Conservation (phyloP, 139 green algal genomes). For the Marvania coccoides region DNA sequence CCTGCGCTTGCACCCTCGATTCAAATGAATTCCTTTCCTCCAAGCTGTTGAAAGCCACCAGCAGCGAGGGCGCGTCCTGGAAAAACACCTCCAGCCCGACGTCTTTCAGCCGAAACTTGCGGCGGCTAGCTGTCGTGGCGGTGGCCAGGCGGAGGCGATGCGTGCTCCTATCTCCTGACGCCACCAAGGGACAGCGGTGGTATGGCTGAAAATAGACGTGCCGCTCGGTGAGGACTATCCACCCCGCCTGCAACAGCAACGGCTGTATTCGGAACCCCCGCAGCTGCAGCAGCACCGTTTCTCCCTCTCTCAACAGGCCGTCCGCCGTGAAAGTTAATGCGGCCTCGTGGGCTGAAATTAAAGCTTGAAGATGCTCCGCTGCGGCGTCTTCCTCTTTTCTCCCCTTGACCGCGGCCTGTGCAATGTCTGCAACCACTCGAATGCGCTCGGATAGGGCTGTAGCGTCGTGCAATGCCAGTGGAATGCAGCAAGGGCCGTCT, state of each 20-base stretch:
- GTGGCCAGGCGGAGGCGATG: no score
- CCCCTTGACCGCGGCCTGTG: not conserved
- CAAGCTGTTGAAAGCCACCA: constrained; percentile 27
- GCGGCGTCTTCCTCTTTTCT: not conserved
- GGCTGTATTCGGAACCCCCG: constrained; percentile 32
- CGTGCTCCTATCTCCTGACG: no score
- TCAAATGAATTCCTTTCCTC: constrained; percentile 16
- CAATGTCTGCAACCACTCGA: no score
- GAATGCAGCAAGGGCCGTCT: no score
- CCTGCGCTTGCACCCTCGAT: constrained; percentile 21
- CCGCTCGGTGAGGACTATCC: constrained; percentile 54
- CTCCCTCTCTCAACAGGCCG: not conserved
- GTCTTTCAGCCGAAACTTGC: constrained; percentile 50
- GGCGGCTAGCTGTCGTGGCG: constrained; percentile 1
- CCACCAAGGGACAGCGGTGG: constrained; percentile 34
- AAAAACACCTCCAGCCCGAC: constrained; percentile 80
- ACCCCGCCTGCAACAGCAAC: constrained; percentile 57
- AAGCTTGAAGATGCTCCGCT: not conserved
- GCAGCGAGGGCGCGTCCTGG: constrained; percentile 18
- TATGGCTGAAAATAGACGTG: constrained; percentile 83
- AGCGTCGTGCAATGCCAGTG: no score
- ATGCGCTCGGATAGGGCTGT: no score
- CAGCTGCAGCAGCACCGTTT: constrained; percentile 31
- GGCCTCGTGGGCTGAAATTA: not conserved
- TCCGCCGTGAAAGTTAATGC: not conserved